These are phyloP conservation scores for Solanum lycopersicoides DNA, from an alignment of 257 asterid genomes.

Conservation along the genomic window DNA sequence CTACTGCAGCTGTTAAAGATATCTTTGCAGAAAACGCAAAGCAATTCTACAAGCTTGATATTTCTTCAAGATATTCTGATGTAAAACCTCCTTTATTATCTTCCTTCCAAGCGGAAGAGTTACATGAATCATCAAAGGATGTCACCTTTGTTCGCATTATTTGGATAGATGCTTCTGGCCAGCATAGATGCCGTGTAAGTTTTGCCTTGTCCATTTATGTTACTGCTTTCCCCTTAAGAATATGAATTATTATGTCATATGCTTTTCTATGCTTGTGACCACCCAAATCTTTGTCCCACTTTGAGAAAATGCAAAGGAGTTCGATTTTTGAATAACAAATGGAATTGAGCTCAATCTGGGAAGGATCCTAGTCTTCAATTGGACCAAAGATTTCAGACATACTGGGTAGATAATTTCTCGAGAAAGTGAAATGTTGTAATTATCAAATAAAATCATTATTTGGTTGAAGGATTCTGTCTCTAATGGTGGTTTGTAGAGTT, in stretches of 20 bases:
- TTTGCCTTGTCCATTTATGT: background rate
- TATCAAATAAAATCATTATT: background rate
- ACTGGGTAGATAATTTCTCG: background rate
- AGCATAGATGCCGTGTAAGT: constrained; percentile 90
- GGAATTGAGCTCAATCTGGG: background rate
- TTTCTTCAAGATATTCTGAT: constrained; percentile 15
- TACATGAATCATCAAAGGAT: constrained; percentile 14
- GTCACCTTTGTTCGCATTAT: constrained; percentile 57
- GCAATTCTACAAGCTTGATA: constrained; percentile 56
- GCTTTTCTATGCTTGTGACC: background rate
- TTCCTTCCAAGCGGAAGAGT: constrained; percentile 12
- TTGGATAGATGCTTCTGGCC: constrained; percentile 93
- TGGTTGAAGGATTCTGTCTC: background rate
- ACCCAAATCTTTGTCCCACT: background rate
- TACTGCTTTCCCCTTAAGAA: background rate
- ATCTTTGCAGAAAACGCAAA: constrained; percentile 60
- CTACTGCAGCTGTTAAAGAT: constrained; percentile 60
- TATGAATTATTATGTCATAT: background rate
- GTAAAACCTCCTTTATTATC: constrained; percentile 14
- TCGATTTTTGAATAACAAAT: background rate
- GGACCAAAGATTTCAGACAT: background rate
- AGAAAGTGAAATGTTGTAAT: background rate
- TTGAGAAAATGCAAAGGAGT: background rate
- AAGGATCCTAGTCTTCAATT: background rate
- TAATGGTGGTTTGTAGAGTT: background rate